phyloP scores from a whole-genome alignment of 225 moss, liverwort and hornwort species.

The Pseudoscleropodium purum region DNA sequence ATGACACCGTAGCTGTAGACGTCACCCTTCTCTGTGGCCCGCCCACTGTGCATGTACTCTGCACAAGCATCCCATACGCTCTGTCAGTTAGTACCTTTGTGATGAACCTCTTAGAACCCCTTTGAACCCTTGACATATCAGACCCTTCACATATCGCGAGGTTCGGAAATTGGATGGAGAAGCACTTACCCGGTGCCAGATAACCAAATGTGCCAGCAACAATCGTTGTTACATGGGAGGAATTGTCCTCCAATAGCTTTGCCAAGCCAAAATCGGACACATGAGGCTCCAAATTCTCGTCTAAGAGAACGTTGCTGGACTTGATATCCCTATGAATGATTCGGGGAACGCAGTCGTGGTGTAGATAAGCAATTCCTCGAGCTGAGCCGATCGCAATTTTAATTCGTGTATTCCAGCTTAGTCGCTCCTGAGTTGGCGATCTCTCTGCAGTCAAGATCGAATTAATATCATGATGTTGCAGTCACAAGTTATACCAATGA shows the following conservation, averaged over 20 bases:
- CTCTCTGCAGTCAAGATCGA: constrained; percentile 41
- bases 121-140: background rate
- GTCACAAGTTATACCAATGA: background rate
- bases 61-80: background rate
- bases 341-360: constrained; percentile 53
- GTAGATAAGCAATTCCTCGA: constrained; percentile 53
- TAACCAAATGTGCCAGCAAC: constrained; percentile 92
- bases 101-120: background rate
- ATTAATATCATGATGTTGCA: background rate
- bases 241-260: constrained; percentile 45
- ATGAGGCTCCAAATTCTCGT: constrained; percentile 45
- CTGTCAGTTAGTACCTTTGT: background rate
- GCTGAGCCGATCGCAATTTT: constrained; percentile 48
- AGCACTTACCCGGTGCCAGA: constrained; percentile 64
- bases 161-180: background rate
- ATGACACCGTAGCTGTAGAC: constrained; percentile 38
- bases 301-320: constrained; percentile 53
- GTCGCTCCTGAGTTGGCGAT: constrained; percentile 16
- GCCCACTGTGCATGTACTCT: constrained; percentile 47
- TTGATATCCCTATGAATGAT: constrained; percentile 59
- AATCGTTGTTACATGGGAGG: constrained; percentile 74
- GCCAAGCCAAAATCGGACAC: constrained; percentile 62
- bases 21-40: constrained; percentile 48
- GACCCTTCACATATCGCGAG: background rate
- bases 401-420: constrained; percentile 34